Evolutionary conservation across 2,329 filamentous ascomycete species (phyloP), one percentile per base, ranked within the genome.

Genomic region (Fusarium udum): DNA sequence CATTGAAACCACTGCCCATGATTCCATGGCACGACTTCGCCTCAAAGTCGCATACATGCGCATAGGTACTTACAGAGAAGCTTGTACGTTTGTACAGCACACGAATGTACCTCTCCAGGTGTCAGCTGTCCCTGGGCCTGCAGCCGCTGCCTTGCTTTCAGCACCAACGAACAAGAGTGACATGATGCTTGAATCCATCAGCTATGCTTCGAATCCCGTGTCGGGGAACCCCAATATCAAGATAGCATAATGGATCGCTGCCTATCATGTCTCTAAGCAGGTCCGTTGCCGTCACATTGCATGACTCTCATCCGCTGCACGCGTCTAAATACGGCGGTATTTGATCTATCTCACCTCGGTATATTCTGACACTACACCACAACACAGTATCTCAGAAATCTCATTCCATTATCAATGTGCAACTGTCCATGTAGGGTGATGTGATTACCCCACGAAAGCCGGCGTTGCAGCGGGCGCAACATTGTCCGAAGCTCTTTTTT

Each of bases 381-480:
- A 72, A 43, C 52, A 58, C 53, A 55, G 36, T 37, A 56, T 67
- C 63, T 61, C 26, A 16, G 20, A 60, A 53, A 67, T 67, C 56
- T 64, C 57, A 69, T 56, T 69, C 40, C 42, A 22, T 43, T 24
- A 56, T 58, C 43, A 58, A 56, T 65, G 66, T 74, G 36, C 42
- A 67, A 65, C 40, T 39, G 20, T 26, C n/a, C 28, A 24, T 34
- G 52, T 64, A 61, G 62, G 71, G 63, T 63, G 68, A 73, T 75
- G 55, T 24, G 48, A 28, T 68, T 68, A 76, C 73, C 74, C 75
- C 75, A 75, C 73, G 71, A 73, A 42, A 72, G 61, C 42, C 71
- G 65, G 63, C 61, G 37, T 48, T 72, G 52, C 61, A 73, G 69
- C 72, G 75, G 73, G 73, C 74, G 75, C 69, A 76, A 43, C 46